These are phyloP conservation scores for Murraya paniculata DNA, from an alignment of 345 rosid species.

Conservation along the genomic window DNA sequence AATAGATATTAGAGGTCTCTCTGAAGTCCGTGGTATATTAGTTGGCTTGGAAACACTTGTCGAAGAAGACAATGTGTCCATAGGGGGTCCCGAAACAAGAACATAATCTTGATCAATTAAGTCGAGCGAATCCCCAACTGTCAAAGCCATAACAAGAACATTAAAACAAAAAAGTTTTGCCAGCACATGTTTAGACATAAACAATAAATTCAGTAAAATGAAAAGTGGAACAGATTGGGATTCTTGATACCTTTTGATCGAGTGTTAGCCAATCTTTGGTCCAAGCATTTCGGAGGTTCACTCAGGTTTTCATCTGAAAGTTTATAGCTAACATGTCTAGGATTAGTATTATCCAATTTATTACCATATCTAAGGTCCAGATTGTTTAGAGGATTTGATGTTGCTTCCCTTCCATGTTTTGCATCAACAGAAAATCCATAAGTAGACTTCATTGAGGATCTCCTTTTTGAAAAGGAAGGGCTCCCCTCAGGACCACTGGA, in stretches of 20 bases:
- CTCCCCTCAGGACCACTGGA: constrained; percentile 73
- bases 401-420: constrained; percentile 42
- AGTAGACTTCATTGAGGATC: constrained; percentile 43
- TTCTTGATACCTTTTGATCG: constrained; percentile 54
- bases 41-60: constrained; percentile 56
- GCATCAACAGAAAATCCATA: constrained; percentile 49
- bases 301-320: constrained; percentile 38
- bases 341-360: constrained; percentile 36
- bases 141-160: constrained; percentile 13
- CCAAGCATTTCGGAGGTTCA: constrained; percentile 41
- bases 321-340: constrained; percentile 38
- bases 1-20: constrained; percentile 38
- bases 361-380: constrained; percentile 35
- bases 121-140: constrained; percentile 77
- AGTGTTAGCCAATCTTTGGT: constrained; percentile 38
- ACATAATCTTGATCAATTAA: constrained; percentile 88
- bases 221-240: constrained; percentile 12
- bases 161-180: background rate
- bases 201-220: constrained; percentile 6
- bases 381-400: constrained; percentile 36
- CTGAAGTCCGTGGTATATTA: constrained; percentile 46
- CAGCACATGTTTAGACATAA: background rate
- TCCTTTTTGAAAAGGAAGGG: constrained; percentile 56
- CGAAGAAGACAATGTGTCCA: constrained; percentile 59
- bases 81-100: constrained; percentile 78